Conservation (phyloP, 257 asterid species). For the Linaria vulgaris region DNA sequence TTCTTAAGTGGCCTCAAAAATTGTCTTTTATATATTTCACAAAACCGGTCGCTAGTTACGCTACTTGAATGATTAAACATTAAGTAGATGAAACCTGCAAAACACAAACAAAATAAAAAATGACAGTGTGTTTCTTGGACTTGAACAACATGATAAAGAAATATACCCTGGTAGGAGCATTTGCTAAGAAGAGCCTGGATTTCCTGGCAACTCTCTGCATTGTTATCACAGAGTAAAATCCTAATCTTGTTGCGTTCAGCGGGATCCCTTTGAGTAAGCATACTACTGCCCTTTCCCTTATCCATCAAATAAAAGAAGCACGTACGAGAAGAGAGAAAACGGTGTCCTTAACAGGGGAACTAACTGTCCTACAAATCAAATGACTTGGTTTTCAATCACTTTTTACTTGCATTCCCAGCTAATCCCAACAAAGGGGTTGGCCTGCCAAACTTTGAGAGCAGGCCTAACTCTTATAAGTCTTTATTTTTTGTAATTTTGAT, state of each 20-base stretch:
- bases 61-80: too few relatives aligned
- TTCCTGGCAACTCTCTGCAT: slow-evolving; percentile 54
- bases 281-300: slow-evolving; percentile 25
- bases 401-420: slow-evolving; percentile 5
- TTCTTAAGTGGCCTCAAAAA: too few relatives aligned
- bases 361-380: slow-evolving; percentile 12
- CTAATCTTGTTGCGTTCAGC: slow-evolving; percentile 39
- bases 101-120: background rate
- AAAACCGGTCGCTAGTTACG: too few relatives aligned
- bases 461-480: slow-evolving; percentile 29
- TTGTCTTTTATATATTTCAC: too few relatives aligned
- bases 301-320: slow-evolving; percentile 22
- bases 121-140: too few relatives aligned
- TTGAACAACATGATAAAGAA: too few relatives aligned
- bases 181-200: slow-evolving; percentile 45
- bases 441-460: slow-evolving; percentile 35
- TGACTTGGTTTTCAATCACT: background rate
- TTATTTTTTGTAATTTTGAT: too few relatives aligned
- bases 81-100: background rate
- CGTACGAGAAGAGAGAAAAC: slow-evolving; percentile 15
- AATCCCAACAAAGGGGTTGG: slow-evolving; percentile 38
- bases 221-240: slow-evolving; percentile 50
- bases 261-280: background rate
- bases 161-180: slow-evolving; percentile 63
- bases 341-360: slow-evolving; percentile 25